These are phyloP conservation scores for Blechomonas ayalai DNA, from an alignment of 208 protist species.

Conservation along the genomic window DNA sequence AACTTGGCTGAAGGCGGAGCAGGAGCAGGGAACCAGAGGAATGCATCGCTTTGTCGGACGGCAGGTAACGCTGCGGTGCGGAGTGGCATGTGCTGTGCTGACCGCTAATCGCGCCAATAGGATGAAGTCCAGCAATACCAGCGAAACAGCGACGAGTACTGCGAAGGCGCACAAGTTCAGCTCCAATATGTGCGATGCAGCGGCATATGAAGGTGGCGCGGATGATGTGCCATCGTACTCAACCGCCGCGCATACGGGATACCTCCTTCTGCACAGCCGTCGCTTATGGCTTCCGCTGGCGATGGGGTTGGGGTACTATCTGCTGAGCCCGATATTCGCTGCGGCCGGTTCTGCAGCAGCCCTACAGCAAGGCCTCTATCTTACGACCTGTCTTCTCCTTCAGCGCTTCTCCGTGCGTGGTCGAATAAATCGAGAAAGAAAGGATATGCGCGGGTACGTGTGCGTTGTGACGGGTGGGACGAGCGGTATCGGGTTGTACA, in stretches of 20 bases:
- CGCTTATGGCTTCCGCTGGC: slow-evolving; percentile 57
- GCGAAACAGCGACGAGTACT: background rate
- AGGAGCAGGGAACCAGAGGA: slow-evolving; percentile 4
- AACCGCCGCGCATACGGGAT: slow-evolving; percentile 26
- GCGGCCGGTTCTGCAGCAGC: slow-evolving; percentile 7
- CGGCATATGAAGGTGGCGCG: slow-evolving; percentile 22
- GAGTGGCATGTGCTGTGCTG: background rate
- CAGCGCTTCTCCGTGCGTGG: slow-evolving; percentile 63
- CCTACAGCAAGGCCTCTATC: slow-evolving; percentile 30
- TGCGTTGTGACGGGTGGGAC: slow-evolving; percentile 76
- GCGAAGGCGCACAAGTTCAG: slow-evolving; percentile 38
- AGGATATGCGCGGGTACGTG: slow-evolving; percentile 45
- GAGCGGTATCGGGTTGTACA: slow-evolving; percentile 68
- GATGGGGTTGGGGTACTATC: slow-evolving; percentile 28
- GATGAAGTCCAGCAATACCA: slow-evolving; percentile 2
- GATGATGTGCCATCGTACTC: slow-evolving; percentile 67
- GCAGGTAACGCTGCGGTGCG: background rate
- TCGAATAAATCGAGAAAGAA: slow-evolving; percentile 26
- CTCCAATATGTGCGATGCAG: slow-evolving; percentile 48
- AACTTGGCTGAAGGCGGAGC: background rate
- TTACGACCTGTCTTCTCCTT: slow-evolving; percentile 35
- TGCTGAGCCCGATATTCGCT: slow-evolving; percentile 14
- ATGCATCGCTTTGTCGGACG: no score
- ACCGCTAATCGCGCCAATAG: no score
- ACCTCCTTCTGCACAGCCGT: slow-evolving; percentile 52